Percentiles rank a stretch among this genome's conserved stretches.
phyloP scores from a whole-genome alignment of 1,284 basidiomycete species.

The Cryptococcus sp. region DNA sequence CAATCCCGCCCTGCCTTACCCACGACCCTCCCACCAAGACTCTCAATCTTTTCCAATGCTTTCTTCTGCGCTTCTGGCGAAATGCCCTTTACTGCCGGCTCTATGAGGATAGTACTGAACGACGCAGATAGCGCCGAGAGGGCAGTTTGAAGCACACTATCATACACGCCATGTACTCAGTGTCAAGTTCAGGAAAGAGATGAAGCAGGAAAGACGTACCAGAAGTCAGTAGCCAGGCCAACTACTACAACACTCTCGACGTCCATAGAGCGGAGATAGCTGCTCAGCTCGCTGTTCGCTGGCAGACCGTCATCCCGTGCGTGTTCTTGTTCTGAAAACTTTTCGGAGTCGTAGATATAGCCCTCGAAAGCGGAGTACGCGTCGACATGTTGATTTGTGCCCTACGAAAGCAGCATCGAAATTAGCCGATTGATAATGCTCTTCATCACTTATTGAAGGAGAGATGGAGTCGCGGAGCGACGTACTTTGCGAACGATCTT shows the following conservation, averaged over 20 bases:
- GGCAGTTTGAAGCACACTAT: constrained; percentile 34
- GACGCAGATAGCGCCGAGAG: constrained; percentile 26
- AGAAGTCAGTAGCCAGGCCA: constrained; percentile 67
- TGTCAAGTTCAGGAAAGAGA: not conserved
- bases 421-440: not conserved
- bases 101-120: constrained; percentile 32
- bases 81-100: constrained; percentile 31
- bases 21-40: constrained; percentile 20
- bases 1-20: constrained; percentile 14
- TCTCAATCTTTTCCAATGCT: constrained; percentile 26
- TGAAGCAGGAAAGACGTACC: constrained; percentile 50
- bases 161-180: not conserved
- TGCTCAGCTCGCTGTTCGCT: constrained; percentile 39
- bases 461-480: not conserved
- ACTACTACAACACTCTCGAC: constrained; percentile 59
- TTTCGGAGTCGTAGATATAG: constrained; percentile 23
- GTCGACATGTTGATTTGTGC: constrained; percentile 56
- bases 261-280: constrained; percentile 47
- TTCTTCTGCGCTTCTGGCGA: constrained; percentile 16
- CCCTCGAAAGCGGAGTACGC: constrained; percentile 60
- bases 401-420: constrained; percentile 35
- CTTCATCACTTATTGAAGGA: not conserved
- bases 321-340: constrained; percentile 38
- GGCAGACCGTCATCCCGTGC: constrained; percentile 41
- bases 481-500: constrained; percentile 45